A percentile compares a stretch with the other conserved stretches of the same genome.
Conservation (phyloP, 257 asterid genomes). For the Lavandula angustifolia region DNA sequence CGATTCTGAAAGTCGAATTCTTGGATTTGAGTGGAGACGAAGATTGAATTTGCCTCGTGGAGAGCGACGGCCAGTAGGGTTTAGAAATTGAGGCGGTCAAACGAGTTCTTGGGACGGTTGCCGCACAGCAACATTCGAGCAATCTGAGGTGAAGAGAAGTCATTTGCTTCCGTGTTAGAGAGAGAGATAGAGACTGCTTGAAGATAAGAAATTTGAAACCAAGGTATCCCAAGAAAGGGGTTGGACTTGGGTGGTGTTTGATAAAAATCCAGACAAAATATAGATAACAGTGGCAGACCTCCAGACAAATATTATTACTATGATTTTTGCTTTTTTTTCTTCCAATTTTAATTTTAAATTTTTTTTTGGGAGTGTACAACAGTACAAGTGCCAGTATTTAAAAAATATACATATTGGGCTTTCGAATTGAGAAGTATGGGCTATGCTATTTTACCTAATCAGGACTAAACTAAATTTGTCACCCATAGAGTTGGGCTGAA, state of each 20-base stretch:
- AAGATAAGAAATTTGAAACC: constrained; percentile 34
- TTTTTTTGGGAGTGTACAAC: too few relatives aligned
- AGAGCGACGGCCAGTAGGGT: constrained; percentile 28
- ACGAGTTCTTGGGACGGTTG: constrained; percentile 31
- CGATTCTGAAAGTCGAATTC: constrained; percentile 28
- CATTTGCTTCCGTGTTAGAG: constrained; percentile 25
- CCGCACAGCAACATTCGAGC: constrained; percentile 40
- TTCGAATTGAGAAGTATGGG: too few relatives aligned
- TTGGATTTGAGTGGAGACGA: constrained; percentile 39
- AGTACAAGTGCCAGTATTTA: too few relatives aligned
- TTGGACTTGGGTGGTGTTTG: constrained; percentile 13
- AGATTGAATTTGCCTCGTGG: constrained; percentile 32
- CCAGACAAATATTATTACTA: background rate
- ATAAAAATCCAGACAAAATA: background rate
- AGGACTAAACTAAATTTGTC: too few relatives aligned
- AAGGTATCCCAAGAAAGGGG: background rate
- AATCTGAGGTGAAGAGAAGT: constrained; percentile 38
- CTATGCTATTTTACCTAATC: too few relatives aligned
- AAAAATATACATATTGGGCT: too few relatives aligned
- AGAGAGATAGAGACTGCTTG: constrained; percentile 32
- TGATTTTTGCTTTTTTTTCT: background rate
- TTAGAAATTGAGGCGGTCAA: constrained; percentile 33
- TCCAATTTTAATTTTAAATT: too few relatives aligned
- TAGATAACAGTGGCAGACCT: background rate
- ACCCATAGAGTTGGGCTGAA: too few relatives aligned